Evolutionary conservation across 768 basidiomycete genomes (phyloP), one percentile per base, ranked within the genome.

Genomic region (Daedaleopsis sinensis): DNA sequence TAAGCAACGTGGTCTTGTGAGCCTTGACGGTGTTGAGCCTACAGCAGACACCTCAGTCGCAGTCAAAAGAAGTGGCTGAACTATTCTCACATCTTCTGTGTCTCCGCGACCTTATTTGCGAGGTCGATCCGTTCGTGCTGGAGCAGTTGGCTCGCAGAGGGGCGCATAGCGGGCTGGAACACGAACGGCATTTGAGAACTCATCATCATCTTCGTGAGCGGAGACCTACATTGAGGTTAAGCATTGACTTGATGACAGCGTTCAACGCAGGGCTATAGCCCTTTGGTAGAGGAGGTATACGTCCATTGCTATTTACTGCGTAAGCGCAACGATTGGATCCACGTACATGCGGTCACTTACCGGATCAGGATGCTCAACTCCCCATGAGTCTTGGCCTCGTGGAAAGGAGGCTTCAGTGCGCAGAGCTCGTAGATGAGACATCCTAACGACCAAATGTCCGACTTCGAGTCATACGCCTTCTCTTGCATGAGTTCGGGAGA

Each of bases 401-500:
- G 90, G 70, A 97, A 97, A 6, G 94, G 95, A 0, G 95, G 95
- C 67, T 91, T 91, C 55, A 95, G 80, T 0, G 96, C 94, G 65
- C 96, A 98, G 42, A 98, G 84, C 76, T 98, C 97, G 73, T 93
- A 98, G 24, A 98, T 93, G 35, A 98, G 82, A 76, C 97, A 99
- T 1, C 97, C 97, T 32, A 98, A 82, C 5, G 94, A 96, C 97
- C 97, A 99, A 51, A 99, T 98, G 70, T 99, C 97, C 0, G 93
- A 94, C 77, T 98, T 99, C 8, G 93, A 90, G 76, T 98, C 97
- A 75, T 99, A 99, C 3, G 93, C 86, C 72, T 93, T 95, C 72
- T 98, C 96, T 77, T 93, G 93, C 85, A 98, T 94, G 37, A 98
- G 83, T 74, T 99, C 96, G 0, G 97, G 97, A 1, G 95, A 97